These are phyloP conservation scores for Erodium chrysanthum DNA, from an alignment of 441 rosid genomes.

Conservation along the genomic window DNA sequence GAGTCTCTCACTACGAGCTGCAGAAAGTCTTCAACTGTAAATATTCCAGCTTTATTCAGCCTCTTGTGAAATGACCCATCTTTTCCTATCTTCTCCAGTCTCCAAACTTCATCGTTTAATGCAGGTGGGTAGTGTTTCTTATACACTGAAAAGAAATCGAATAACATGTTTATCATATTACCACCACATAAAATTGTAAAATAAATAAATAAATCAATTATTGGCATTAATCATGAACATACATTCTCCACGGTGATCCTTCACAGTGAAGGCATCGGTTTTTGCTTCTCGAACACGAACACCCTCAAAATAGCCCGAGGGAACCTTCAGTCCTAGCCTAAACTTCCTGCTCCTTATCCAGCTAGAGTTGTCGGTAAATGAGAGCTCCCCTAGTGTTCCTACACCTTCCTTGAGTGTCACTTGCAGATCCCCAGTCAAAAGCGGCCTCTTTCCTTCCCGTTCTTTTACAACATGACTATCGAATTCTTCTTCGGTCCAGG, in stretches of 20 bases:
- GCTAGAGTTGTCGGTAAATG: conserved; percentile 91
- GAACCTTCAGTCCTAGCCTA: conserved; percentile 77
- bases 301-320: conserved; percentile 62
- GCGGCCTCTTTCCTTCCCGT: conserved; percentile 92
- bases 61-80: conserved; percentile 96
- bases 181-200: conserved; percentile 5
- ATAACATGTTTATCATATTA: not conserved
- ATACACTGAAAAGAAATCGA: conserved; percentile 50
- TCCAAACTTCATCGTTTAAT: conserved; percentile 82
- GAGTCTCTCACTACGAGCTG: conserved; percentile 61
- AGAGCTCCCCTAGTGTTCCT: conserved; percentile 81
- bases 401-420: conserved; percentile 92
- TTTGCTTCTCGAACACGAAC: conserved; percentile 82
- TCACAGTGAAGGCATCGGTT: conserved; percentile 91
- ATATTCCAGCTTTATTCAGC: conserved; percentile 40
- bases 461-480: conserved; percentile 91
- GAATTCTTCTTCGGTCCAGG: conserved; percentile 82
- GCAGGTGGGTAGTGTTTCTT: conserved; percentile 98
- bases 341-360: conserved; percentile 98
- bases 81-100: conserved; percentile 96
- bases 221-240: conserved; percentile 8
- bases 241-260: conserved; percentile 98
- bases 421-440: conserved; percentile 74
- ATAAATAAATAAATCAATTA: not conserved
- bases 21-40: conserved; percentile 69